Percentiles rank a stretch among this genome's conserved stretches.
These are phyloP conservation scores for Verticillium nonalfalfae DNA, from an alignment of 2,329 filamentous ascomycete species.

Conservation along the genomic window DNA sequence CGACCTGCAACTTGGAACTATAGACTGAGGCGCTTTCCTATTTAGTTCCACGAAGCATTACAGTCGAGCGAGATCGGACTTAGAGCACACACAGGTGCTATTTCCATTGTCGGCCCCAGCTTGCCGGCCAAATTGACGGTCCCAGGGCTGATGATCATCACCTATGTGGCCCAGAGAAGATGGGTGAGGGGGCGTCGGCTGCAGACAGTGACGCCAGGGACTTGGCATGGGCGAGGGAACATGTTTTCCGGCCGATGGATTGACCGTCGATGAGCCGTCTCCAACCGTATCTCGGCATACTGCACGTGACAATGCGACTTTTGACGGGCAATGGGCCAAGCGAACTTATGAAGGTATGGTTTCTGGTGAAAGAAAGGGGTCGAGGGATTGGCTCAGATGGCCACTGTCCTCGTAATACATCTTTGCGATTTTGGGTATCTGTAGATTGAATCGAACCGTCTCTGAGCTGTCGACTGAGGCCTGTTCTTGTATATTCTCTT, in stretches of 20 bases:
- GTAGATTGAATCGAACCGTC: neutral
- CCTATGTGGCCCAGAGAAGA: neutral
- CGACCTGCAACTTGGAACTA: neutral
- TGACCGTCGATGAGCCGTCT: neutral
- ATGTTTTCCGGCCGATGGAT: neutral
- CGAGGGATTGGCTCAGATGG: neutral
- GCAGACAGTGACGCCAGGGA: neutral
- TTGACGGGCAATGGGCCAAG: neutral
- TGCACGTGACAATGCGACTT: neutral
- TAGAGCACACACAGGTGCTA: neutral
- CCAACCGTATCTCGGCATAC: neutral
- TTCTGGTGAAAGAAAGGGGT: neutral
- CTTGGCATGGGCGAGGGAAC: neutral
- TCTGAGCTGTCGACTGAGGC: neutral
- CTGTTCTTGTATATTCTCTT: constrained; percentile 14
- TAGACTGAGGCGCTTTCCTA: neutral
- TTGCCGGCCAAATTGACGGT: neutral
- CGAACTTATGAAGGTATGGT: neutral
- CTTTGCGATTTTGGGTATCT: neutral
- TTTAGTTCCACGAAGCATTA: neutral
- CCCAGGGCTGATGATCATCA: neutral
- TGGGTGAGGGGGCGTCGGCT: neutral
- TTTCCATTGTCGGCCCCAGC: neutral
- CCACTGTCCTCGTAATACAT: neutral
- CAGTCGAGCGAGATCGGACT: neutral